Conservation (phyloP, 1,284 basidiomycete species). For the Earliella scabrosa region DNA sequence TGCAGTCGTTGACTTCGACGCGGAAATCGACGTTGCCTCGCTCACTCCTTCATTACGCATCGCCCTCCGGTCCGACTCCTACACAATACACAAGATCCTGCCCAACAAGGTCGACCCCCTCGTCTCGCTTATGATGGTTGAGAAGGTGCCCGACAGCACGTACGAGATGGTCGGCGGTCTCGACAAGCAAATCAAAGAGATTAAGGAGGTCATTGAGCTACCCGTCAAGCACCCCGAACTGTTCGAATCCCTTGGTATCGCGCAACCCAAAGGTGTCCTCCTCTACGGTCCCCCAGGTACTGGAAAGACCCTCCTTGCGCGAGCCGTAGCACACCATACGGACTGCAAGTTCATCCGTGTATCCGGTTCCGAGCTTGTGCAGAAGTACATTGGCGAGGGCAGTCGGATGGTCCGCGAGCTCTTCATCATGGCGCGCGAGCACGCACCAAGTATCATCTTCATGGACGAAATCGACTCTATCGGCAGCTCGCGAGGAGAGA, state of each 20-base stretch:
- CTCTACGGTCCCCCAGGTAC: constrained; percentile 97
- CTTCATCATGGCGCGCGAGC: constrained; percentile 98
- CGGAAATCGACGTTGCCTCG: constrained; percentile 82
- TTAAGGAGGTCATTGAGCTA: constrained; percentile 98
- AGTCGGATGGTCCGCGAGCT: constrained; percentile 96
- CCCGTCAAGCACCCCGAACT: constrained; percentile 98
- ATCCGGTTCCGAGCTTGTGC: constrained; percentile 93
- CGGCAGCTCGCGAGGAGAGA: constrained; percentile 91
- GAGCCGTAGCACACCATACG: constrained; percentile 97
- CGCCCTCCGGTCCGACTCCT: constrained; percentile 94
- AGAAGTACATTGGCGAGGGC: constrained; percentile 99
- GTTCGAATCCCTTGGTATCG: constrained; percentile 96
- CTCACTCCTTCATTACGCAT: constrained; percentile 92
- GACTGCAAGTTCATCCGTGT: constrained; percentile 99
- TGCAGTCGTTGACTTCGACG: constrained; percentile 91
- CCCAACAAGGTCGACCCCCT: constrained; percentile 97
- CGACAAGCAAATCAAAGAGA: constrained; percentile 99
- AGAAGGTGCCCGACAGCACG: constrained; percentile 98
- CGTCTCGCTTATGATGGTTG: constrained; percentile 99
- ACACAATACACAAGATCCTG: constrained; percentile 92
- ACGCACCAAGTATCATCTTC: constrained; percentile 99
- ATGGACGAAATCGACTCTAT: constrained; percentile 99
- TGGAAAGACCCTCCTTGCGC: constrained; percentile 92
- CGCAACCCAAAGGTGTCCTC: constrained; percentile 96
- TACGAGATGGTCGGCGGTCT: constrained; percentile 99